These are phyloP conservation scores for Ascosphaera acerosa DNA, from an alignment of 2,329 filamentous ascomycete genomes.

Conservation along the genomic window DNA sequence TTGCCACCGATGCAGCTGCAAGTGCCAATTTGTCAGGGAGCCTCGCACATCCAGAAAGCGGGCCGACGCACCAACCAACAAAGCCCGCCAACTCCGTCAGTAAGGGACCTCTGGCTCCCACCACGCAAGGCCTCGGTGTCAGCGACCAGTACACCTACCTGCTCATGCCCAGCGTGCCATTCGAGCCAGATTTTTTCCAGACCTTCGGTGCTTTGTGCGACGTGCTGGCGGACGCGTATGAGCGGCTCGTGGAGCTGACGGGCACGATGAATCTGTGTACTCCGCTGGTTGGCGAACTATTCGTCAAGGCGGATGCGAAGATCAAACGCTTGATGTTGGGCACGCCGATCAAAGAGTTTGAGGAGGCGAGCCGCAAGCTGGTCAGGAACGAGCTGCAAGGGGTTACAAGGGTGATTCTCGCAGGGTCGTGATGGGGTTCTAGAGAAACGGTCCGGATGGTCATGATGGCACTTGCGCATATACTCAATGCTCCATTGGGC, in stretches of 20 bases:
- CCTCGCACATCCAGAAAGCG: too few relatives aligned
- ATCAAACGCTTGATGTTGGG: conserved; percentile 76
- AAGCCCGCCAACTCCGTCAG: neutral
- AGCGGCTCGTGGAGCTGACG: conserved; percentile 47
- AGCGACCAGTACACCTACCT: conserved; percentile 77
- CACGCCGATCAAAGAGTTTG: conserved; percentile 74
- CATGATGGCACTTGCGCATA: too few relatives aligned
- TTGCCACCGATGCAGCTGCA: too few relatives aligned
- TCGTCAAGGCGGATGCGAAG: conserved; percentile 65
- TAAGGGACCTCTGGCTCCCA: neutral
- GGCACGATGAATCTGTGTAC: conserved; percentile 49
- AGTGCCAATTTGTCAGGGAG: neutral
- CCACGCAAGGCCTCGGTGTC: neutral
- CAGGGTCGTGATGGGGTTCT: conserved; percentile 36
- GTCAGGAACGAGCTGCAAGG: conserved; percentile 62
- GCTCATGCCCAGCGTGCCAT: conserved; percentile 74
- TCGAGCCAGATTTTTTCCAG: conserved; percentile 92
- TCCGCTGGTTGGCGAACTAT: conserved; percentile 51
- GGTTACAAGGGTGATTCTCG: conserved; percentile 69
- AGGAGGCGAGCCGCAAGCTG: conserved; percentile 53
- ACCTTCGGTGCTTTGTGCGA: conserved; percentile 92
- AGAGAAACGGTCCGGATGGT: too few relatives aligned
- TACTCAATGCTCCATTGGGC: too few relatives aligned
- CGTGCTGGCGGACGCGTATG: conserved; percentile 80
- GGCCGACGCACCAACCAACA: neutral